Base-by-base conservation (phyloP, 495 filamentous ascomycete species). In the Annulohypoxylon nitens region DNA sequence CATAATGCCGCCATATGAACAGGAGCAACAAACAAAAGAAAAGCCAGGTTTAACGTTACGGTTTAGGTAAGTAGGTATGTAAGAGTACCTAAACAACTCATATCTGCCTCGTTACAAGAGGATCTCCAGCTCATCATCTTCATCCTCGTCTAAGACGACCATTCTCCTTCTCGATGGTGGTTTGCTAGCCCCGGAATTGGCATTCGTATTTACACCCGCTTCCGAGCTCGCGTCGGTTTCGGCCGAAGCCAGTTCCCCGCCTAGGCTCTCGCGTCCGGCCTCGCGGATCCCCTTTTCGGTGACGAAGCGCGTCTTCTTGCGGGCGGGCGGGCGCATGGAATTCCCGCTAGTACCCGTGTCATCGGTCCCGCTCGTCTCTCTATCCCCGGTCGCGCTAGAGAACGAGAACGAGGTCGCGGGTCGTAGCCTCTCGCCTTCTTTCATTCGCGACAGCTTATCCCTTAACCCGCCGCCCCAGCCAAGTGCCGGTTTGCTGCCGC, bases 251-350 rank as follows among this genome's bases (percentile, higher is more conserved):
- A 84, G 68, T 70, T 84, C 84, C 2, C 83, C 86, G 34, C 91
- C 91, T 3, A 93, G 69, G 75, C 92, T 93, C 70, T 94, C 92
- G 67, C 91, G 85, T 2, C 92, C 92, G 0, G 92, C 91, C 77
- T 93, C 91, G 74, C 88, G 87, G 65, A 93, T 93, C 0, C 92
- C 92, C 77, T 90, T 91, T 26, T 88, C 87, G 34, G 90, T 95
- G 43, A 93, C 87, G 75, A 97, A 96, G 16, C 93, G 83, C 12
- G 93, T 96, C 83, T 94, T 96, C 81, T 96, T 95, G 73, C 85
- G 83, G 11, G 88, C 85, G 4, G 88, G 86, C 77, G 83, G 81
- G 41, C 72, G 48, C 9, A 39, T 71, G 3, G 26, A 65, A 69
- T 58, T 73, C 26, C 30, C 39, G 45, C 45, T 63, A 7, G 66